Conservation (phyloP, 2,329 filamentous ascomycete genomes). For the Whalleya microplaca region DNA sequence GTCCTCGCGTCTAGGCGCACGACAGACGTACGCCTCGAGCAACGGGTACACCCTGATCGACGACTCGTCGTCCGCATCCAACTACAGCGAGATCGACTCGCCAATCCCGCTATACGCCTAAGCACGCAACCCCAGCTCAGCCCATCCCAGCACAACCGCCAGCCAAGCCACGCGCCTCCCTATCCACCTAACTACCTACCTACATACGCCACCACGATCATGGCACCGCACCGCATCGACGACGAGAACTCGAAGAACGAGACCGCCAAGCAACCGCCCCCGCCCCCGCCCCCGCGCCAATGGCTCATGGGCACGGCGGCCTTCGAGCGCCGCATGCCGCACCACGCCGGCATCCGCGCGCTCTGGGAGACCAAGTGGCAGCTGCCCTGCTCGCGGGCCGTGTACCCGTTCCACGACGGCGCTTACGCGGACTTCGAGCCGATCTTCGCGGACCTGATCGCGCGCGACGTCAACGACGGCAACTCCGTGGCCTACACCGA, state of each 20-base stretch:
- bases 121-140: not conserved
- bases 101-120: not conserved
- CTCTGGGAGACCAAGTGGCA: conserved; percentile 81
- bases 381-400: conserved; percentile 62
- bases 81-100: conserved; percentile 20
- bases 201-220: not conserved
- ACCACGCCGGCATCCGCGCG: conserved; percentile 62
- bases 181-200: too few relatives aligned
- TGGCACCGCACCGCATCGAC: conserved; percentile 4
- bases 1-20: conserved; percentile 30
- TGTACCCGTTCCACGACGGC: conserved; percentile 78
- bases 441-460: conserved; percentile 66
- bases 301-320: conserved; percentile 50
- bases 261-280: not conserved
- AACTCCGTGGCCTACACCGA: conserved; percentile 68
- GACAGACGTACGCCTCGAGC: conserved; percentile 12
- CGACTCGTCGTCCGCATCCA: conserved; percentile 11
- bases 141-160: too few relatives aligned
- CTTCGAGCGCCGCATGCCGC: conserved; percentile 53
- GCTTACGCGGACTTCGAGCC: conserved; percentile 70
- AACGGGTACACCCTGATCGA: conserved; percentile 15
- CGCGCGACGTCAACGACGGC: conserved; percentile 65
- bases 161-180: too few relatives aligned
- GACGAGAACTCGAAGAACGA: conserved; percentile 1
- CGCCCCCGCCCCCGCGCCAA: conserved; percentile 21